Base-by-base conservation (phyloP, 805 yeast genomes). In the Myxozyma kluyveri region DNA sequence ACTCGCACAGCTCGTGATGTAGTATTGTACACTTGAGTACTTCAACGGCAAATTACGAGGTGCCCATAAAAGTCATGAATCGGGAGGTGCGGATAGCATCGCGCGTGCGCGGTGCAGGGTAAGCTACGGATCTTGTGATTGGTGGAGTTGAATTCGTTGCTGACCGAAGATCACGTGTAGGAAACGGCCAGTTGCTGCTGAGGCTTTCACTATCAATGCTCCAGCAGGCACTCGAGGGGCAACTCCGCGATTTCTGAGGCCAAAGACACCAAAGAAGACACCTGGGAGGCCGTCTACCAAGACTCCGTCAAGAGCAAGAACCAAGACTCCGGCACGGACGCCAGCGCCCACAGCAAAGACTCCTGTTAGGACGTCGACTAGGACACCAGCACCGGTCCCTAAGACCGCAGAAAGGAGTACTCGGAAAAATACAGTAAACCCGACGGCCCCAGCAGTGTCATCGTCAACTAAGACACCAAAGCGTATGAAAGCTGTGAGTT, bases 31-130 rank as follows among this genome's bases (percentile, higher is more conserved):
- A n/a, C n/a, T n/a, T n/a, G n/a, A n/a, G n/a, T n/a, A n/a, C n/a
- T n/a, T n/a, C n/a, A n/a, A n/a, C n/a, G n/a, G n/a, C n/a, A n/a
- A n/a, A n/a, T n/a, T n/a, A n/a, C n/a, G n/a, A n/a, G n/a, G n/a
- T n/a, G n/a, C n/a, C 22, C 40, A 12, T 36, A 6, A 7, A 7
- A 7, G 40, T 33, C 24, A 14, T 27, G 10, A 44, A 49, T 5
- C 26, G 50, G 10, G 37, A 27, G 12, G 21, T 40, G 29, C 24
- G 51, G 14, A 38, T 31, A 24, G 51, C 51, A 10, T 17, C 50
- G 7, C 53, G 50, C 7, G 4, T 49, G 23, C 39, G 53, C 14
- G 50, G 53, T 6, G 50, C 50, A 21, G 53, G 53, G 53, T 45
- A 26, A 12, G 45, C 21, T 26, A 27, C 26, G 18, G 14, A 10